phyloP scores from a whole-genome alignment of 306 rosid genomes.

The Vigna radiata region DNA sequence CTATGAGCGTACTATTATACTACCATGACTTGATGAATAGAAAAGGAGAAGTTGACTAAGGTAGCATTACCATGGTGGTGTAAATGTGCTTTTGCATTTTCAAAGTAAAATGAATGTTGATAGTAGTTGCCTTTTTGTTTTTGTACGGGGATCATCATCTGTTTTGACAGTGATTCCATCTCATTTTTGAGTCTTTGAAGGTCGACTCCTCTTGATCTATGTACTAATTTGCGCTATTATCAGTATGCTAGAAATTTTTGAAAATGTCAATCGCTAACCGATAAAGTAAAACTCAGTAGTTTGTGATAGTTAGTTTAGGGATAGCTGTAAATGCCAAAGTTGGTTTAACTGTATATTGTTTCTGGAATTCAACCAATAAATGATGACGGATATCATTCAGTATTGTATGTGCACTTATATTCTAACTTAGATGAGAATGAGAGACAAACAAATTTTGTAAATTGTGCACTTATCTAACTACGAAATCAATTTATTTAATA shows the following conservation, averaged over 20 bases:
- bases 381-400: conserved; percentile 3
- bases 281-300: neutral
- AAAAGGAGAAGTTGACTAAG: conserved; percentile 59
- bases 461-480: neutral
- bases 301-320: conserved; percentile 4
- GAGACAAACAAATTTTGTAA: neutral
- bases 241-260: conserved; percentile 43
- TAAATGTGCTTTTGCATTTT: conserved; percentile 26
- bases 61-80: neutral
- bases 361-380: conserved; percentile 13
- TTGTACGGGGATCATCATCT: conserved; percentile 25
- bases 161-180: conserved; percentile 24
- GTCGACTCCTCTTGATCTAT: conserved; percentile 34
- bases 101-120: conserved; percentile 42
- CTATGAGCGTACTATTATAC: conserved; percentile 84
- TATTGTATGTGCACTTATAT: neutral
- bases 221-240: conserved; percentile 9
- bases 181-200: conserved; percentile 13
- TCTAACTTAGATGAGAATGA: neutral
- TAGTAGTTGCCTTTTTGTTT: conserved; percentile 35
- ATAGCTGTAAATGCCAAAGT: conserved; percentile 12
- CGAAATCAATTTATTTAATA: no score
- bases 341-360: conserved; percentile 13
- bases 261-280: neutral
- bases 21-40: conserved; percentile 96